Base-by-base conservation (phyloP, 202 grass and related monocot genomes). In the Cymbopogon flexuosus region DNA sequence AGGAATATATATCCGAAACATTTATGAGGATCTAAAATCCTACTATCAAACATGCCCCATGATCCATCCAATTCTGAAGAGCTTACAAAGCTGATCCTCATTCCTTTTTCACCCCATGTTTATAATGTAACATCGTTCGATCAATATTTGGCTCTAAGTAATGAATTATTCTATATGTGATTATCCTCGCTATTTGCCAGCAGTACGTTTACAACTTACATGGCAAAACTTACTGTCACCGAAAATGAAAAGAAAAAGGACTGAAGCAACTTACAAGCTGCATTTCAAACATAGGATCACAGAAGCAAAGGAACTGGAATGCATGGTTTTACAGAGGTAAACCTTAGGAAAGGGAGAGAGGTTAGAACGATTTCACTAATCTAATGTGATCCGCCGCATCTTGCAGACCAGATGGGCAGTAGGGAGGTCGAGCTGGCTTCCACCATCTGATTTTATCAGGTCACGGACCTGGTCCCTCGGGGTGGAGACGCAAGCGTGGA, bases 321-420 rank as follows among this genome's bases (percentile, higher is more conserved):
- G 10, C 40, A 62, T 58, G 47, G 12, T 67, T 72, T 65, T 78
- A 70, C 52, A 69, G 3, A 68, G 4, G 27, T 57, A 67, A 35
- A 76, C 69, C 33, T 47, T 16, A 60, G 16, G 57, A 22, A 69
- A 61, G 19, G 24, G 7, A 2, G 9, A 3, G 27, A 49, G 5
- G 30, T 19, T 35, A 41, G 8, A 7, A 15, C 10, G 18, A 46
- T 4, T 10, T 52, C 83, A 79, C 65, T 93, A 79, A 43, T 99
- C 90, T 86, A 93, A 88, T 12, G 90, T 65, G 70, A 93, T 90
- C 15, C 92, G 84, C 80, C 96, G 87, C 34, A 99, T 99, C 92
- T 95, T 99, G 87, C 90, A 95, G n/a, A 90, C 92, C 10, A 99
- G 83, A 65, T 95, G 81, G 8, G 90, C 88, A 4, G 96, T 99